Base-by-base conservation (phyloP, 2,329 filamentous ascomycete genomes). In the Metarhizium robertsii region DNA sequence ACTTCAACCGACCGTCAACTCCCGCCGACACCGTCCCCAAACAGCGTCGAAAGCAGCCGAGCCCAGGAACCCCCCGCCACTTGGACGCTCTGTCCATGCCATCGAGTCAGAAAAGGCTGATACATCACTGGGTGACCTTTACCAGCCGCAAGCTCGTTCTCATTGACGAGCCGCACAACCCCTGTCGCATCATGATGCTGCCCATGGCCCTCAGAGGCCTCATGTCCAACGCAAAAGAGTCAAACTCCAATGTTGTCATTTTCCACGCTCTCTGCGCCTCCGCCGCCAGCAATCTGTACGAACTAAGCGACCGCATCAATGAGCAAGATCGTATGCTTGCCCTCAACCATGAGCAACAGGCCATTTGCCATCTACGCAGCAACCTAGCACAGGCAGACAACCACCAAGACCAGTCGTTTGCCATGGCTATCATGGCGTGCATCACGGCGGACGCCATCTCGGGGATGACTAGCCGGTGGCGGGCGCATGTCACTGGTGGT, bases 401-500 rank as follows among this genome's bases (percentile, higher is more conserved):
- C 13, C 61, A 64, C 45, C 58, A 55, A 29, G 61, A 60, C 48
- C 63, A 74, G 5, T 64, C 73, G 20, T 68, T 73, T 29, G 72
- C 70, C 2, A 74, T 75, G 71, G 69, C 67, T 54, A 62, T 72
- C 38, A 65, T 74, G 32, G 71, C 72, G 2, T 69, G 72, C 56
- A 67, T 69, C 14, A 58, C 59, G 6, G 58, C 63, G 36, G 62
- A 65, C 40, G 62, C 62, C 34, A 60, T 65, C n/a, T 64, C 62
- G 3, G 62, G 62, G 6, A 62, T 55, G 13, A 61, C 61, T 2
- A 46, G 53, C 10, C 58, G 62, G 6, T 65, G 62, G 62, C 50
- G 62, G 6, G 61, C 61, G 2, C 62, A 65, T 20, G 60, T 65
- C 45, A 55, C 56, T 0, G 62, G 62, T 11, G 62, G 62, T 0